Conservation (phyloP, 177 flowering plant genomes). For the Telopea speciosissima region DNA sequence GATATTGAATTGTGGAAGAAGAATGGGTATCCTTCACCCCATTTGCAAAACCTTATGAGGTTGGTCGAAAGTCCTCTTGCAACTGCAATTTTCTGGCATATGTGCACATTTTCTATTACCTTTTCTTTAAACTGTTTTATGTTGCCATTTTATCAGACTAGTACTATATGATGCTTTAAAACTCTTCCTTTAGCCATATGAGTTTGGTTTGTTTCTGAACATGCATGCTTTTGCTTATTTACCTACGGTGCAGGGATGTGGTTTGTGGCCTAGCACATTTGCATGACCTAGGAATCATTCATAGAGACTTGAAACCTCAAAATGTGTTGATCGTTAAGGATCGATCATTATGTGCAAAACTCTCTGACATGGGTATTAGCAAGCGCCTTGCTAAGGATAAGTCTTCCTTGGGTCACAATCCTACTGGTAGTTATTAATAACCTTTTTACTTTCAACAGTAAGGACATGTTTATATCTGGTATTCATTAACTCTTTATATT, state of each 20-base stretch:
- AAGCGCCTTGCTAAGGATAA: constrained; percentile 58
- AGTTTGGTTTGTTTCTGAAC: neutral
- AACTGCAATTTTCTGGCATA: neutral
- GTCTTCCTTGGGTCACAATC: constrained; percentile 64
- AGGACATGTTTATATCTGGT: neutral
- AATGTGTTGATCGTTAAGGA: constrained; percentile 73
- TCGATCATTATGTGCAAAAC: constrained; percentile 57
- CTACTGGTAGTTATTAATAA: constrained; percentile 50
- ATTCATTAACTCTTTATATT: neutral
- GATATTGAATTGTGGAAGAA: constrained; percentile 54
- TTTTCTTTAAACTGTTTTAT: neutral
- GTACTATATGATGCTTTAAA: neutral
- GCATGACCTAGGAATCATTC: constrained; percentile 87
- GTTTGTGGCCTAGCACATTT: constrained; percentile 78
- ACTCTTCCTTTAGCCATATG: no score
- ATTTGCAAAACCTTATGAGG: constrained; percentile 80
- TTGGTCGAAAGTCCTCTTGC: constrained; percentile 22
- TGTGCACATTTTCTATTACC: neutral
- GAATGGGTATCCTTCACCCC: constrained; percentile 66
- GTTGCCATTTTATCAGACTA: neutral
- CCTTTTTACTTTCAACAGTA: neutral
- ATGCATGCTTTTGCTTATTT: neutral
- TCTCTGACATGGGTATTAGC: constrained; percentile 98
- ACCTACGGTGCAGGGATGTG: constrained; percentile 47
- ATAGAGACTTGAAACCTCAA: constrained; percentile 91